These are phyloP conservation scores for Fusarium phyllophilum DNA, from an alignment of 2,329 filamentous ascomycete species.

Conservation along the genomic window DNA sequence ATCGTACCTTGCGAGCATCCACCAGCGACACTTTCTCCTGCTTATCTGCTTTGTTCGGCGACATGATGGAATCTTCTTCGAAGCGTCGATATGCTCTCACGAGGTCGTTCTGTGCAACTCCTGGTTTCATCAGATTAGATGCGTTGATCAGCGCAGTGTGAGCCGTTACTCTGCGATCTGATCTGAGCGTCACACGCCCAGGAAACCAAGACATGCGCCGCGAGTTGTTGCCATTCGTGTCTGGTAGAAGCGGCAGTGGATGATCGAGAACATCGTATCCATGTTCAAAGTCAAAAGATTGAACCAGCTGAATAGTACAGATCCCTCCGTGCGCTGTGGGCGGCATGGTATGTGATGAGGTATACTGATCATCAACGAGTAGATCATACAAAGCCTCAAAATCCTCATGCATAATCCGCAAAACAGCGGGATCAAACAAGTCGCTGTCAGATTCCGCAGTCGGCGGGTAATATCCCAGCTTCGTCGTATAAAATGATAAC, in stretches of 20 bases:
- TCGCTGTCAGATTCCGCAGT: conserved; percentile 49
- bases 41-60: conserved; percentile 64
- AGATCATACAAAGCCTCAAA: conserved; percentile 78
- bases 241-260: conserved; percentile 74
- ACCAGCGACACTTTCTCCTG: conserved; percentile 62
- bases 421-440: conserved; percentile 67
- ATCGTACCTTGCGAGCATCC: conserved; percentile 80
- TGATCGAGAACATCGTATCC: conserved; percentile 69
- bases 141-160: conserved; percentile 64
- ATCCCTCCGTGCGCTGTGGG: conserved; percentile 71
- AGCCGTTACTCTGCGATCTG: conserved; percentile 59
- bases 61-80: conserved; percentile 67
- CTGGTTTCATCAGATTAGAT: conserved; percentile 55
- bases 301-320: conserved; percentile 74
- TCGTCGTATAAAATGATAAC: conserved; percentile 71
- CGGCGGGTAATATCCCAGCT: conserved; percentile 79
- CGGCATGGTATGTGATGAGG: conserved; percentile 60
- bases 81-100: conserved; percentile 77
- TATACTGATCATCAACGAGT: conserved; percentile 71
- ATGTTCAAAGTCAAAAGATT: conserved; percentile 72
- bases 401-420: conserved; percentile 71
- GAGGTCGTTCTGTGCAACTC: conserved; percentile 61
- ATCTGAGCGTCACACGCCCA: conserved; percentile 54
- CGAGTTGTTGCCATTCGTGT: conserved; percentile 45
- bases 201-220: conserved; percentile 56